Evolutionary conservation across 768 basidiomycete genomes (phyloP).

Genomic region (Leccinum ochraceum): DNA sequence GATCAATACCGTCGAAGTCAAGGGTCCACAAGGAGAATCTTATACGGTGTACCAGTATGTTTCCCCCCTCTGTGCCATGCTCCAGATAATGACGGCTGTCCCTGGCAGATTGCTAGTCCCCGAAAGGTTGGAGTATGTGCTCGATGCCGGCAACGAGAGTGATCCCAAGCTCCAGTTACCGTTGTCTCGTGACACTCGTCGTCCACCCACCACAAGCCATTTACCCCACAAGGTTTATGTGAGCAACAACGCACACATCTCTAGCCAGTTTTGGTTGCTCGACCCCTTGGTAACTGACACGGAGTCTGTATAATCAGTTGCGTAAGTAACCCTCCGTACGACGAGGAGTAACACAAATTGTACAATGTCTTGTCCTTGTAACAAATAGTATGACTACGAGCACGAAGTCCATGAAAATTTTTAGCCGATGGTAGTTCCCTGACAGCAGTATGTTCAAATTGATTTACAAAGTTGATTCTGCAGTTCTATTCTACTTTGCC

Average conservation of each 20-base stretch:
- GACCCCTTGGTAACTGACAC: neutral
- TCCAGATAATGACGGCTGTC: neutral
- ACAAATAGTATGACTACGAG: too few relatives aligned
- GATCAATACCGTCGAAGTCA: slow-evolving; percentile 1
- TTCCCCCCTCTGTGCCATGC: neutral
- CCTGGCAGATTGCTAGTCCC: neutral
- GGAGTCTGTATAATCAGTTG: too few relatives aligned
- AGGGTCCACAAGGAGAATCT: neutral
- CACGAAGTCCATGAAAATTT: too few relatives aligned
- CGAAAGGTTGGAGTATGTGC: neutral
- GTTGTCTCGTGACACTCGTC: neutral
- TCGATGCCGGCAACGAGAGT: neutral
- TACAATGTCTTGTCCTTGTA: too few relatives aligned
- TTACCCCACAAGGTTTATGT: slow-evolving; percentile 1
- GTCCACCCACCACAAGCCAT: neutral
- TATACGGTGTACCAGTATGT: neutral
- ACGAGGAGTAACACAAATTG: too few relatives aligned
- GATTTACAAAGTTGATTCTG: too few relatives aligned
- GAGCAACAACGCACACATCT: slow-evolving; percentile 3
- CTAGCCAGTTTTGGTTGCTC: slow-evolving; percentile 3
- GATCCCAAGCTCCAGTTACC: neutral
- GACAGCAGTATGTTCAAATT: too few relatives aligned
- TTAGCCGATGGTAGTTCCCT: too few relatives aligned
- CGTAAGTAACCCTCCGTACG: too few relatives aligned
- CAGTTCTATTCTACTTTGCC: too few relatives aligned